A percentile compares a stretch with the other conserved stretches of the same genome.
phyloP scores from a whole-genome alignment of 1,139 yeast genomes.

The Nakaseomyces sp. region DNA sequence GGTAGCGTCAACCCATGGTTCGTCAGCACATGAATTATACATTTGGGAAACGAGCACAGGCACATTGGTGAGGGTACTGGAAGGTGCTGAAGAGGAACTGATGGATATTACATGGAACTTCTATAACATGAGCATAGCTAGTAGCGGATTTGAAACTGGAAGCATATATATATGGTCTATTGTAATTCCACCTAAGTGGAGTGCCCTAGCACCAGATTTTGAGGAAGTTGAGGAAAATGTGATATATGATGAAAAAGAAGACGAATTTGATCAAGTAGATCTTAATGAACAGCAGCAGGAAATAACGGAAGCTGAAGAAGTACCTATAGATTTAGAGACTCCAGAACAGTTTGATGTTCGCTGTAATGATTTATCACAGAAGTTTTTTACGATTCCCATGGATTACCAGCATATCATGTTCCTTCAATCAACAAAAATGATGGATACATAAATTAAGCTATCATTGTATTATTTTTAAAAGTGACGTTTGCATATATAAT shows the following conservation, averaged over 20 bases:
- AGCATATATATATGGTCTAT: conserved; percentile 76
- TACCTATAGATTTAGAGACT: conserved; percentile 56
- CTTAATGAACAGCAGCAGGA: conserved; percentile 57
- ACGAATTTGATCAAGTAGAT: conserved; percentile 74
- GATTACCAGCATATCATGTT: conserved; percentile 27
- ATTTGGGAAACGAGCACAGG: conserved; percentile 92
- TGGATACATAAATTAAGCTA: neutral
- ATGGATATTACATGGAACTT: conserved; percentile 84
- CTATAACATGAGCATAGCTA: conserved; percentile 62
- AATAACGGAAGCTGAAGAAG: conserved; percentile 60
- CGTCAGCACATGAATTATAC: conserved; percentile 77
- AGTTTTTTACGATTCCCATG: conserved; percentile 26
- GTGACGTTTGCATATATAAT: neutral
- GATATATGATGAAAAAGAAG: conserved; percentile 80
- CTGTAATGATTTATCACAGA: conserved; percentile 35
- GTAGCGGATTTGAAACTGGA: conserved; percentile 88
- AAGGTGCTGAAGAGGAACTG: conserved; percentile 84
- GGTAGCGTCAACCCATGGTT: conserved; percentile 82
- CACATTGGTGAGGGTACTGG: conserved; percentile 75
- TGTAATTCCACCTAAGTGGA: conserved; percentile 86
- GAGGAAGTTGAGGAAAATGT: conserved; percentile 90
- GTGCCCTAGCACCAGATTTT: conserved; percentile 94
- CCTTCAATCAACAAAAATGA: conserved; percentile 12
- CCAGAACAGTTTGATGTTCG: conserved; percentile 58
- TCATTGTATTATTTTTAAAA: neutral